These are phyloP conservation scores for Populus hybrid DNA, from an alignment of 441 rosid species.

Conservation along the genomic window DNA sequence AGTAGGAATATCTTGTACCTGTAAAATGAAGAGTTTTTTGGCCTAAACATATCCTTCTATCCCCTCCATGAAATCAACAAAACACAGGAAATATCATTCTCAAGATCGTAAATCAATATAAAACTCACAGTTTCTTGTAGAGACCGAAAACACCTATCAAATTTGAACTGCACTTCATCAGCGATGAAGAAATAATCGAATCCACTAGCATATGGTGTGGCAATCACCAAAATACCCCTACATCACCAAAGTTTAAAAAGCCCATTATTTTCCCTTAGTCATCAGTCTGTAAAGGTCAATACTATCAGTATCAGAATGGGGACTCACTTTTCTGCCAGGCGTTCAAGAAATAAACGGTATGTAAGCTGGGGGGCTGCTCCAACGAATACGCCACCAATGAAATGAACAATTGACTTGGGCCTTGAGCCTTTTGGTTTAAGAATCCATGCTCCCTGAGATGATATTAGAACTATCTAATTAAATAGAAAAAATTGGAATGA, in stretches of 20 bases:
- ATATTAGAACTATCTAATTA: not conserved
- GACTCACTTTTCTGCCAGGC: constrained; percentile 82
- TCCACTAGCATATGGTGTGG: constrained; percentile 96
- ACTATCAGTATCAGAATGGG: not conserved
- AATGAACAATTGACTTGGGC: constrained; percentile 82
- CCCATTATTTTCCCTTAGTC: constrained; percentile 12
- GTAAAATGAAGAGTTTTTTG: constrained; percentile 21
- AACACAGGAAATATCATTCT: not conserved
- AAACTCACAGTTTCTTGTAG: constrained; percentile 70
- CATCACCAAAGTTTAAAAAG: constrained; percentile 18
- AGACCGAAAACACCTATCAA: constrained; percentile 74
- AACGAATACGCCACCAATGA: constrained; percentile 89
- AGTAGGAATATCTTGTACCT: constrained; percentile 86
- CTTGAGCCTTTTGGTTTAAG: constrained; percentile 61
- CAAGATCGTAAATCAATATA: constrained; percentile 5
- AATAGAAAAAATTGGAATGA: not conserved
- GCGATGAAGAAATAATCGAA: constrained; percentile 90
- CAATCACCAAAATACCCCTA: constrained; percentile 90
- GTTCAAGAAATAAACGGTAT: constrained; percentile 90
- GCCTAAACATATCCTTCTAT: not conserved
- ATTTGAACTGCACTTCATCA: constrained; percentile 92
- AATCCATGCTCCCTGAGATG: constrained; percentile 85
- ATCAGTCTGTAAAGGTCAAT: not conserved
- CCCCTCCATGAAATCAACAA: not conserved
- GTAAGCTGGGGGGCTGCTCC: constrained; percentile 98